A percentile compares a stretch with the other conserved stretches of the same genome.
Conservation (phyloP, 1,284 basidiomycete species). For the Omphalotus olearius region DNA sequence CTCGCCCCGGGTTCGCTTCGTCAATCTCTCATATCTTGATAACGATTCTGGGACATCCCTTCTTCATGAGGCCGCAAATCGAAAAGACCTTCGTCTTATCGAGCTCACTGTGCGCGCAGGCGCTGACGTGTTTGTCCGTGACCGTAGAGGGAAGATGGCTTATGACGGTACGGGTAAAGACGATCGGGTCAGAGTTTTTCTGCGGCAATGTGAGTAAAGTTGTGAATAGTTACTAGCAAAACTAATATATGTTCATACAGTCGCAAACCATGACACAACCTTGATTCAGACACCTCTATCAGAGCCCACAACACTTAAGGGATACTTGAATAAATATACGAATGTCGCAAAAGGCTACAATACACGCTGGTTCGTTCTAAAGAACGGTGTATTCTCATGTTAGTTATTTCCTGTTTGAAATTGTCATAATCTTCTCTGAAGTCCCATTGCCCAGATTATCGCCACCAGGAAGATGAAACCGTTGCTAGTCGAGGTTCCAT, state of each 20-base stretch:
- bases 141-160: slow-evolving; percentile 74
- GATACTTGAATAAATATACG: slow-evolving; percentile 87
- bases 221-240: neutral
- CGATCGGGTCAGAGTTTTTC: slow-evolving; percentile 79
- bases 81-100: slow-evolving; percentile 80
- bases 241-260: slow-evolving; percentile 31
- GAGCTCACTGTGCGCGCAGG: slow-evolving; percentile 83
- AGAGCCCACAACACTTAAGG: slow-evolving; percentile 63
- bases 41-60: slow-evolving; percentile 76
- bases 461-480: slow-evolving; percentile 89
- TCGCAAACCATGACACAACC: slow-evolving; percentile 75
- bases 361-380: slow-evolving; percentile 92
- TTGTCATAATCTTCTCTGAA: slow-evolving; percentile 2
- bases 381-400: slow-evolving; percentile 84
- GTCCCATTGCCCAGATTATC: slow-evolving; percentile 58
- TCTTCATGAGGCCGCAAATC: slow-evolving; percentile 83
- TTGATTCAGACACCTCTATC: slow-evolving; percentile 45
- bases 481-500: slow-evolving; percentile 87
- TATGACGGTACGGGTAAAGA: slow-evolving; percentile 71
- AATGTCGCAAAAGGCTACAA: slow-evolving; percentile 91
- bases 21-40: slow-evolving; percentile 72
- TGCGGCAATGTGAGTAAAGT: slow-evolving; percentile 70
- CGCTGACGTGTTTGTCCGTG: slow-evolving; percentile 87
- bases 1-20: slow-evolving; percentile 56
- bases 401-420: slow-evolving; percentile 24